Conservation (phyloP, 306 rosid genomes). For the Dryas alaskensis region DNA sequence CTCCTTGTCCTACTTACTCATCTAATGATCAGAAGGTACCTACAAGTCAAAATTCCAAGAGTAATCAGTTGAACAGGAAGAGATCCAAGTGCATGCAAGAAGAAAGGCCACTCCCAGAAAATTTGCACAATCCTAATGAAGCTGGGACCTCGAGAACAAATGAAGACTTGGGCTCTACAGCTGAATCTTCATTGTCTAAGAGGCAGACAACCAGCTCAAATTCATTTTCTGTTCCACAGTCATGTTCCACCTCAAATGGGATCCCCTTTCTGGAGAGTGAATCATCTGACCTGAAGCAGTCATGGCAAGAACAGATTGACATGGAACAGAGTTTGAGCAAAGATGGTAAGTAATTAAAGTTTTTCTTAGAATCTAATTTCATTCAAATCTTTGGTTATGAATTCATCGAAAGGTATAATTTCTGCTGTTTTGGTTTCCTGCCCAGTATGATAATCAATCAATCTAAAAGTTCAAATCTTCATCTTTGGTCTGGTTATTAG, state of each 20-base stretch:
- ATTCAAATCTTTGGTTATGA: background rate
- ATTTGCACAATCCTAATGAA: slow-evolving; percentile 22
- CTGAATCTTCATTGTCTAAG: slow-evolving; percentile 73
- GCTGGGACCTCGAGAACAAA: slow-evolving; percentile 40
- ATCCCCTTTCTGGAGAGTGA: slow-evolving; percentile 27
- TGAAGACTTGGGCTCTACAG: slow-evolving; percentile 70
- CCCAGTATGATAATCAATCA: background rate
- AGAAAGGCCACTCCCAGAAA: slow-evolving; percentile 29
- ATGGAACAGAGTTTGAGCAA: slow-evolving; percentile 51
- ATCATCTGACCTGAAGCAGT: slow-evolving; percentile 45
- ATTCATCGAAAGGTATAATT: background rate
- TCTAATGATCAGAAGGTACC: slow-evolving; percentile 95
- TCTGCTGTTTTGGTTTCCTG: background rate
- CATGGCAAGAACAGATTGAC: slow-evolving; percentile 52
- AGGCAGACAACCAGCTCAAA: slow-evolving; percentile 55
- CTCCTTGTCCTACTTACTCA: slow-evolving; percentile 58
- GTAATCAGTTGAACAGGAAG: slow-evolving; percentile 38
- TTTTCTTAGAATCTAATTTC: background rate
- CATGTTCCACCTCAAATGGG: slow-evolving; percentile 44
- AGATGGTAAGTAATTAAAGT: slow-evolving; percentile 37
- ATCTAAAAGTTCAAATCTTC: background rate
- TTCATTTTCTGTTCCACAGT: slow-evolving; percentile 78
- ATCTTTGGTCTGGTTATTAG: background rate
- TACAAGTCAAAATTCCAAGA: slow-evolving; percentile 42
- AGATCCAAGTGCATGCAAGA: slow-evolving; percentile 48